Base-by-base conservation (phyloP, 257 asterid genomes). In the Solanum sejunctum region DNA sequence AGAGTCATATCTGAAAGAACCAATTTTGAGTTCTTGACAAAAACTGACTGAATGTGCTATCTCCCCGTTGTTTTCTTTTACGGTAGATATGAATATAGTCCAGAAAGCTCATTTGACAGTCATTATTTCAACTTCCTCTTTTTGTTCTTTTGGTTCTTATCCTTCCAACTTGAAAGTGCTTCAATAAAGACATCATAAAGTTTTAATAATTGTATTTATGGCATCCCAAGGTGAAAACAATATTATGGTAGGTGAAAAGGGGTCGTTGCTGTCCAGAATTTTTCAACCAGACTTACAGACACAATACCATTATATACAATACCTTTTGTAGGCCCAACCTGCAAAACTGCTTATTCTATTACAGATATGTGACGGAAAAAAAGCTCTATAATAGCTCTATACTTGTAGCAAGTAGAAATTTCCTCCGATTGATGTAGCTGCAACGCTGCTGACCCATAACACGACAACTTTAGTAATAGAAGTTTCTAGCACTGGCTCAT, bases 281-380 rank as follows among this genome's bases (percentile, higher is more conserved):
- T 60, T 81, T 26, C 45, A 77, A 49, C 63, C 60, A 77, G 63
- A 77, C 82, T 77, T 77, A 23, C 47, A 77, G 20, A 51, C 63
- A 2, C 67, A 84, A 58, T 11, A 45, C 49, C 54, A 36, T 32
- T 28, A 54, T 51, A 51, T 77, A 78, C 49, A 57, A 67, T 56
- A 26, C 83, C 55, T 86, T 26, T 84, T 58, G 47, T 80, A 55
- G 72, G 78, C 52, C 71, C 49, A 82, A 82, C 58, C 82, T 17
- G 17, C 60, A 21, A 87, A 87, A 73, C 85, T 77, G 28, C 78
- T 90, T 87, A 89, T 88, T 86, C 85, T 88, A 26, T 61, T 70
- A 84, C 73, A 80, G 85, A 81, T 67, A 70, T 81, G 77, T 82
- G 26, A 54, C 61, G 79, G 80, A 45, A 87, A 84, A 52, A 82